Evolutionary conservation across 176 grass and related monocot species (phyloP), one percentile per base, ranked within the genome.

Genomic region (Rhynchospora pubera): DNA sequence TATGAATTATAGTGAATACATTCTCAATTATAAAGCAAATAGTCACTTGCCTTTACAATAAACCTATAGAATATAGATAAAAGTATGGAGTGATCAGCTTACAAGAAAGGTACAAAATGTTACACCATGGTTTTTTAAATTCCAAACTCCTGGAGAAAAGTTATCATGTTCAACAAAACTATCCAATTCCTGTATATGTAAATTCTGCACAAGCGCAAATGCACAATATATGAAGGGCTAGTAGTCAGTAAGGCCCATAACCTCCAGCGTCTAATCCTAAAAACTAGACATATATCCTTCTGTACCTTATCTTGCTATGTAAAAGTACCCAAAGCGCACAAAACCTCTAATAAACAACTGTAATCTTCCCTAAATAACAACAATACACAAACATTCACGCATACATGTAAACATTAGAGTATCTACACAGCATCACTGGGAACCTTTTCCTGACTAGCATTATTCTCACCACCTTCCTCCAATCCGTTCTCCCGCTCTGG

Each of bases 391-490:
- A 32, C 62, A 14, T 64, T 26, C 62, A 65, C 62, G 5, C 62
- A 65, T 8, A 28, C 26, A 28, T 28, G 26, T 28, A 28, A 0
- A 28, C 26, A 28, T 28, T 28, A 28, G 26, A 28, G 26, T 28
- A 46, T 80, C 43, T 82, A 82, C 1, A 30, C 61, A 81, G 63
- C 26, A 45, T 88, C 91, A 69, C 39, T 47, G 23, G 50, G 86
- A 50, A 64, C 80, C 64, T 87, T 89, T 34, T 93, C 89, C 77
- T 53, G 77, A 73, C 77, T 80, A 59, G 24, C 44, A 12, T 32
- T 63, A 47, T 89, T 91, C 15, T 91, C 79, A 30, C 85, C 61
- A 7, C 80, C 85, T 55, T 91, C 93, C 0, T 89, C 52, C 14
- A 68, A 77, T 76, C 90, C 84, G 16, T 13, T 57, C 1, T 88